These are phyloP conservation scores for Pythium myriotylum DNA, from an alignment of 352 stramenopile genomes.

Conservation along the genomic window DNA sequence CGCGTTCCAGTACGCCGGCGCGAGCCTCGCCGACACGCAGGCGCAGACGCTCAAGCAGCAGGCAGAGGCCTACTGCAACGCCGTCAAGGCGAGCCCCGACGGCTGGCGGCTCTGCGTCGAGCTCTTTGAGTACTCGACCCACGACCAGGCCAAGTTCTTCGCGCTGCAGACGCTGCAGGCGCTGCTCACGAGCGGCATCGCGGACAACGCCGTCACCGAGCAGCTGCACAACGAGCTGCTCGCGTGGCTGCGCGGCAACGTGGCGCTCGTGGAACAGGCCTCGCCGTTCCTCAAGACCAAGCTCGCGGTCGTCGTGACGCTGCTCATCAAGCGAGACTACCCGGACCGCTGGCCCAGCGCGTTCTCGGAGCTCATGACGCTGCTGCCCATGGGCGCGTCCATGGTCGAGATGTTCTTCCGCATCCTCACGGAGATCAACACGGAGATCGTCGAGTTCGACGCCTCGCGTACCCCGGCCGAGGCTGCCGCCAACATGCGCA, in stretches of 20 bases:
- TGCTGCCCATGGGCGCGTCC: slow-evolving; percentile 69
- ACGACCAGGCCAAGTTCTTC: slow-evolving; percentile 86
- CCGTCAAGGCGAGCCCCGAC: slow-evolving; percentile 49
- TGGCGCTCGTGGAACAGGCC: slow-evolving; percentile 57
- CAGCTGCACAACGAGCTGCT: slow-evolving; percentile 63
- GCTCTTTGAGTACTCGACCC: slow-evolving; percentile 66
- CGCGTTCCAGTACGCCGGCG: slow-evolving; percentile 80
- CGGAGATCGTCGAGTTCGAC: slow-evolving; percentile 92
- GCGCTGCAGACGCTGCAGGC: slow-evolving; percentile 78
- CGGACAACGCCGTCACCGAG: slow-evolving; percentile 46
- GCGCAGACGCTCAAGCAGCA: slow-evolving; percentile 69
- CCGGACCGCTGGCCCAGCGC: slow-evolving; percentile 82
- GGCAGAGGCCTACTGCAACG: slow-evolving; percentile 68
- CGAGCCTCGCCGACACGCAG: slow-evolving; percentile 44
- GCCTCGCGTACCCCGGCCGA: slow-evolving; percentile 59
- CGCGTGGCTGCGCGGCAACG: slow-evolving; percentile 63
- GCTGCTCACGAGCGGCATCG: slow-evolving; percentile 38
- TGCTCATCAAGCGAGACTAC: slow-evolving; percentile 90
- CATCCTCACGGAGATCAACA: slow-evolving; percentile 88
- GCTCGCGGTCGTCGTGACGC: slow-evolving; percentile 76
- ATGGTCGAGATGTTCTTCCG: slow-evolving; percentile 92
- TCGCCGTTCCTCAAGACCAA: slow-evolving; percentile 88
- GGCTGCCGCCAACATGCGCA: slow-evolving; percentile 75
- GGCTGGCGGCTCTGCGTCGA: slow-evolving; percentile 67
- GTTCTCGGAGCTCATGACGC: slow-evolving; percentile 82